A percentile compares a stretch with the other conserved stretches of the same genome.
These are phyloP conservation scores for Coniella vitis DNA, from an alignment of 2,329 filamentous ascomycete species.

Conservation along the genomic window DNA sequence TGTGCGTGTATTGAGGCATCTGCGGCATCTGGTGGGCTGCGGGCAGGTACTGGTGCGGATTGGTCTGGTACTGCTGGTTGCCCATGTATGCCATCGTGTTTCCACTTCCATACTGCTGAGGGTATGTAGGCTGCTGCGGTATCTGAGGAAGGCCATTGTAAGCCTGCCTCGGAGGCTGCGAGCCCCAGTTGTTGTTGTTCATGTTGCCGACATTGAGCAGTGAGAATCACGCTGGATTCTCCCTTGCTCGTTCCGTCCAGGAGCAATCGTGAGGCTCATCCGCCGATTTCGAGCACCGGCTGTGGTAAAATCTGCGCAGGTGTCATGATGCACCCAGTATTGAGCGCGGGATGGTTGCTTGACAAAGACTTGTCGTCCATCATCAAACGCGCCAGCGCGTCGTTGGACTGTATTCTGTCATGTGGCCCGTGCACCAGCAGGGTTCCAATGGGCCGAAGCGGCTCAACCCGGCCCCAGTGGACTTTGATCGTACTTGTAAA, in stretches of 20 bases:
- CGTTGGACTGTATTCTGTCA: no score
- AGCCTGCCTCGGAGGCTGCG: constrained; percentile 14
- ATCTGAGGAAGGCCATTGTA: constrained; percentile 15
- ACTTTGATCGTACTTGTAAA: no score
- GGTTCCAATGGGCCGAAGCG: no score
- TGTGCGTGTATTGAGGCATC: constrained; percentile 20
- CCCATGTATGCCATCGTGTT: constrained; percentile 15
- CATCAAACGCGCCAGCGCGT: no score
- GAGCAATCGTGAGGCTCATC: background rate
- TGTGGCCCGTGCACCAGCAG: no score
- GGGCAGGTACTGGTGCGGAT: constrained; percentile 18
- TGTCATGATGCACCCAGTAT: background rate
- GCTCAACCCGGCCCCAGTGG: no score
- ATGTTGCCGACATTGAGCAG: constrained; percentile 12
- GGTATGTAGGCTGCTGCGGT: constrained; percentile 19
- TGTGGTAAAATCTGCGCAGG: background rate
- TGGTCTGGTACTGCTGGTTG: constrained; percentile 19
- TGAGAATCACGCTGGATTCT: background rate
- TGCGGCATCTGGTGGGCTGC: constrained; percentile 23
- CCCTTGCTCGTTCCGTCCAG: background rate
- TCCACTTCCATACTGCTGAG: constrained; percentile 18
- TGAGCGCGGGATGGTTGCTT: background rate
- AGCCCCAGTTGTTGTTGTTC: constrained; percentile 17
- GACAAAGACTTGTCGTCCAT: no score
- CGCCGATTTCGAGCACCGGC: background rate